Conservation (phyloP, 441 rosid genomes). For the Brassica balearica region DNA sequence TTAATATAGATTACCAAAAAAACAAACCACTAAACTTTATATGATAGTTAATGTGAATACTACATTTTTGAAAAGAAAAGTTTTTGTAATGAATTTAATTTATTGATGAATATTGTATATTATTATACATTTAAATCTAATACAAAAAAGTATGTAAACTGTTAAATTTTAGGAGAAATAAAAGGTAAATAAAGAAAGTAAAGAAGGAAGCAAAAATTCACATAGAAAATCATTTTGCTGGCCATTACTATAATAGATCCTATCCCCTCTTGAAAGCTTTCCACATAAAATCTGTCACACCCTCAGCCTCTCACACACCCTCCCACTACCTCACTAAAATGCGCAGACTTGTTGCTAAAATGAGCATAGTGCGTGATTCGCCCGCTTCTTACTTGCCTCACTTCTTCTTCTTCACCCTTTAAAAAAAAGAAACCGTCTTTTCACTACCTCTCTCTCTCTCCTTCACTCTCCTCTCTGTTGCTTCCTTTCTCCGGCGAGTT, state of each 20-base stretch:
- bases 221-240: constrained; percentile 71
- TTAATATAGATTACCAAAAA: background rate
- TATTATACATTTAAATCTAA: background rate
- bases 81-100: background rate
- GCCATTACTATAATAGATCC: constrained; percentile 59
- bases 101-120: background rate
- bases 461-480: constrained; percentile 4
- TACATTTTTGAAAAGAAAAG: background rate
- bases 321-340: constrained; percentile 40
- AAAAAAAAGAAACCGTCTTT: constrained; percentile 41
- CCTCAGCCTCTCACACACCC: constrained; percentile 18
- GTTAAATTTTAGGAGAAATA: background rate
- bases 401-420: constrained; percentile 21
- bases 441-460: constrained; percentile 23
- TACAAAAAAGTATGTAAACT: background rate
- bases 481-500: constrained; percentile 32
- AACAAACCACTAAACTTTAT: background rate
- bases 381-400: constrained; percentile 34
- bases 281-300: constrained; percentile 50
- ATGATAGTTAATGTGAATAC: background rate
- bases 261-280: constrained; percentile 50
- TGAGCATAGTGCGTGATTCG: constrained; percentile 45
- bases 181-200: constrained; percentile 22
- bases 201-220: constrained; percentile 60
- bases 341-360: constrained; percentile 42